Conservation (phyloP, 352 stramenopile species). For the Globisporangium nunn region DNA sequence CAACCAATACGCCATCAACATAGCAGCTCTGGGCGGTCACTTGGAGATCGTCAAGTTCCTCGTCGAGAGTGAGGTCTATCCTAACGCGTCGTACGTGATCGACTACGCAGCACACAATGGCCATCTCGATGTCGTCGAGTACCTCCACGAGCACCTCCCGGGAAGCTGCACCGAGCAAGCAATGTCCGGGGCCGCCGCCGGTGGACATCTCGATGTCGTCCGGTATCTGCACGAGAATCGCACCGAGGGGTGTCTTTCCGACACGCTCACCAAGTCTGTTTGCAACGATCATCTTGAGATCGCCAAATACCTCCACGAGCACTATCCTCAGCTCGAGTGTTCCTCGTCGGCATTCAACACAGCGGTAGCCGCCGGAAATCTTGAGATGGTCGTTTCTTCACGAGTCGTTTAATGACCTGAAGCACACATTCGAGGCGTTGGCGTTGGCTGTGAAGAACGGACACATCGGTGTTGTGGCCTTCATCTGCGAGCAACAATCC, state of each 20-base stretch:
- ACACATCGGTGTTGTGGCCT: background rate
- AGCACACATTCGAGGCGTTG: background rate
- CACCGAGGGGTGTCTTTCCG: no score
- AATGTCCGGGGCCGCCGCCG: no score
- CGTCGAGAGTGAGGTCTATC: background rate
- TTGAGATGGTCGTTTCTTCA: background rate
- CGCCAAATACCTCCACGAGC: no score
- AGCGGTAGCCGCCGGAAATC: background rate
- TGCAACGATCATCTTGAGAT: no score
- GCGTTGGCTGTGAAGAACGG: background rate
- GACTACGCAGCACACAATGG: background rate
- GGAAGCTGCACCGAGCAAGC: background rate
- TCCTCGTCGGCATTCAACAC: background rate
- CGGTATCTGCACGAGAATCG: background rate
- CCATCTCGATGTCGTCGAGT: background rate
- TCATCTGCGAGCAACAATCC: background rate
- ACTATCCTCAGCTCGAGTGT: background rate
- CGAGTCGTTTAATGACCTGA: background rate
- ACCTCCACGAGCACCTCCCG: background rate
- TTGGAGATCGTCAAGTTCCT: background rate
- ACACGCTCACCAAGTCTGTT: no score
- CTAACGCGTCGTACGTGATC: background rate
- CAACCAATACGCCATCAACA: background rate
- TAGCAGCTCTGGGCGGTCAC: background rate
- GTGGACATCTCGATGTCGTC: background rate